Conservation (phyloP, 805 yeast genomes). For the Ogataea parapolymorpha region DNA sequence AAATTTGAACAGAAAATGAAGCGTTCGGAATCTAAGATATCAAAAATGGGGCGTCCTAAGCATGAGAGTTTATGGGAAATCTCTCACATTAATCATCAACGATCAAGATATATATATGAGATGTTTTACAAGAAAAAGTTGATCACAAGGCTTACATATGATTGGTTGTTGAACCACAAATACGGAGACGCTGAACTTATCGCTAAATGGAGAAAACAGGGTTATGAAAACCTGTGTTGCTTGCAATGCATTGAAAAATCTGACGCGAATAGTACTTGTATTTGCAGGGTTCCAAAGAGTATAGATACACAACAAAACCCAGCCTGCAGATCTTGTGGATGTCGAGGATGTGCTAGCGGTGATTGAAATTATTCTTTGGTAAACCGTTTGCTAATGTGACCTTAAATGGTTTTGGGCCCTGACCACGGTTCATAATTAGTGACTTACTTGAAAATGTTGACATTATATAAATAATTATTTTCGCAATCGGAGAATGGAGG, state of each 20-base stretch:
- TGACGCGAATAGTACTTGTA: slow-evolving; percentile 67
- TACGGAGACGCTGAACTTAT: slow-evolving; percentile 68
- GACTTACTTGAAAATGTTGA: too few relatives aligned
- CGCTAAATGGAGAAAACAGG: slow-evolving; percentile 61
- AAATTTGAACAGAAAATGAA: slow-evolving; percentile 59
- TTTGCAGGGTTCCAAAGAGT: slow-evolving; percentile 77
- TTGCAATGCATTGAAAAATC: slow-evolving; percentile 64
- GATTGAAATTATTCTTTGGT: slow-evolving; percentile 38
- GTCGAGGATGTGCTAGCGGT: slow-evolving; percentile 77
- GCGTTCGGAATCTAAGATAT: slow-evolving; percentile 42
- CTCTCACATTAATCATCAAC: slow-evolving; percentile 65
- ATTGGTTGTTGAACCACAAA: slow-evolving; percentile 66
- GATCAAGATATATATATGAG: slow-evolving; percentile 72
- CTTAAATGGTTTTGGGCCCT: neutral
- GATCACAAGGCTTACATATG: slow-evolving; percentile 65
- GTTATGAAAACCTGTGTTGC: slow-evolving; percentile 86
- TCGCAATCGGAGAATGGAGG: slow-evolving; percentile 12
- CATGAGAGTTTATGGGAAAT: slow-evolving; percentile 68
- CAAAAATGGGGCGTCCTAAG: slow-evolving; percentile 45
- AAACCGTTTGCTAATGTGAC: too few relatives aligned
- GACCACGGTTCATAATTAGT: neutral
- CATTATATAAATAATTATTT: neutral
- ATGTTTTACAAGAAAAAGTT: slow-evolving; percentile 67
- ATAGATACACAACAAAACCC: too few relatives aligned
- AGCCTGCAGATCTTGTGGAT: slow-evolving; percentile 52